Evolutionary conservation across 1,284 basidiomycete species (phyloP), one percentile per base, ranked within the genome.

Genomic region (Erythrobasidium hasegawianum): DNA sequence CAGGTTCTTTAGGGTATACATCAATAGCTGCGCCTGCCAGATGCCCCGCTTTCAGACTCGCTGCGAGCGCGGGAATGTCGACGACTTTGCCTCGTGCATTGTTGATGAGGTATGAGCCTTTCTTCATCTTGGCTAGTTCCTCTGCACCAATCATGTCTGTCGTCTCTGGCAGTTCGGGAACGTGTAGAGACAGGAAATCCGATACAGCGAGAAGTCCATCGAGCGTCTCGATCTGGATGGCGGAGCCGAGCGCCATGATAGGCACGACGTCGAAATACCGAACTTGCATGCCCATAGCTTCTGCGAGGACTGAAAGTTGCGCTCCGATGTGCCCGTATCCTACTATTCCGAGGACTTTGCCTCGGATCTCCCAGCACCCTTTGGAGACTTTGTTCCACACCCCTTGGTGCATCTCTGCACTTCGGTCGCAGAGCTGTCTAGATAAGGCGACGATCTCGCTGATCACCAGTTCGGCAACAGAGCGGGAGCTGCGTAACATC

Each of bases 381-480:
- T 96, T 97, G 73, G 92, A 96, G 74, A 97, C 88, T 81, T 99
- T 99, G 84, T 99, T 98, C 96, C 96, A 99, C 72, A 88, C 81
- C 54, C 95, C 95, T 24, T 85, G 81, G 66, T 87, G 86, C 81
- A 99, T 85, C 80, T 99, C 96, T 73, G 82, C 84, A 16, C 87
- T 81, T 64, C 96, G 88, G 79, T 99, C 90, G 72, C 88, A 86
- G 71, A 97, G 84, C 78, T 99, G 96, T 45, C 96, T 88, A 14
- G 96, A 96, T 69, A 99, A 87, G 5, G 87, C 87, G 74, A 99
- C 86, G 75, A 97, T 83, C 80, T 99, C 96, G 69, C 86, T 85
- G 77, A 99, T 87, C 77, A 99, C 96, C 56, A 99, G 86, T 81
- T 99, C 96, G 55, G 96, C 96, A 58, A 99, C 96, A 0, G 95